Percentiles rank a stretch among this genome's conserved stretches.
phyloP scores from a whole-genome alignment of 176 grass and related monocot species.

The Eragrostis curvula region DNA sequence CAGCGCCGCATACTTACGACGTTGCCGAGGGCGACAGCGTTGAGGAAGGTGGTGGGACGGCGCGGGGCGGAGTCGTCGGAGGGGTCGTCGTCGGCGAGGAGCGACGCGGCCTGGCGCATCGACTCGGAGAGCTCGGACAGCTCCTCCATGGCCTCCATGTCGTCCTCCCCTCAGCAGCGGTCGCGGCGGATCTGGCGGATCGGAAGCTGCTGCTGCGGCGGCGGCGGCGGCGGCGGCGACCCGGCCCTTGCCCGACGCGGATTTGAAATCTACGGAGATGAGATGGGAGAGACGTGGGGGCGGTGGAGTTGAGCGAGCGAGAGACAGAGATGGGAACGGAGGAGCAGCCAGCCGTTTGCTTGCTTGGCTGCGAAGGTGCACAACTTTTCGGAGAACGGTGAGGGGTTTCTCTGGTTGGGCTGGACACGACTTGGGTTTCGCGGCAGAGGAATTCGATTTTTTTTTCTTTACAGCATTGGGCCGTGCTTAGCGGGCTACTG shows the following conservation, averaged over 20 bases:
- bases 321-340: conserved; percentile 18
- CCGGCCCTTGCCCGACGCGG: conserved; percentile 38
- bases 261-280: conserved; percentile 50
- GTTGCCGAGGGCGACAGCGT: conserved; percentile 90
- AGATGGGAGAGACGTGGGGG: conserved; percentile 23
- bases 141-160: conserved; percentile 93
- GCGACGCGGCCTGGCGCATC: conserved; percentile 80
- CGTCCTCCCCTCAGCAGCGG: not conserved
- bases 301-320: conserved; percentile 10
- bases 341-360: not conserved
- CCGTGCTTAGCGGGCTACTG: too few species aligned
- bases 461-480: too few species aligned
- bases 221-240: conserved; percentile 21
- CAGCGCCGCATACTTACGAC: conserved; percentile 54
- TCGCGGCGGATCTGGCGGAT: conserved; percentile 39
- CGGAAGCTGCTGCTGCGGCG: not conserved
- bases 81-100: conserved; percentile 91
- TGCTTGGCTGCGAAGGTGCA: not conserved
- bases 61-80: conserved; percentile 55
- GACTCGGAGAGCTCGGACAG: conserved; percentile 74
- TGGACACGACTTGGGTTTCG: not conserved
- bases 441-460: too few species aligned
- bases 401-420: not conserved
- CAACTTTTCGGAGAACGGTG: not conserved
- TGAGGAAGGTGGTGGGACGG: conserved; percentile 82